Conservation (phyloP, 805 yeast species). For the Teunomyces cretensis region DNA sequence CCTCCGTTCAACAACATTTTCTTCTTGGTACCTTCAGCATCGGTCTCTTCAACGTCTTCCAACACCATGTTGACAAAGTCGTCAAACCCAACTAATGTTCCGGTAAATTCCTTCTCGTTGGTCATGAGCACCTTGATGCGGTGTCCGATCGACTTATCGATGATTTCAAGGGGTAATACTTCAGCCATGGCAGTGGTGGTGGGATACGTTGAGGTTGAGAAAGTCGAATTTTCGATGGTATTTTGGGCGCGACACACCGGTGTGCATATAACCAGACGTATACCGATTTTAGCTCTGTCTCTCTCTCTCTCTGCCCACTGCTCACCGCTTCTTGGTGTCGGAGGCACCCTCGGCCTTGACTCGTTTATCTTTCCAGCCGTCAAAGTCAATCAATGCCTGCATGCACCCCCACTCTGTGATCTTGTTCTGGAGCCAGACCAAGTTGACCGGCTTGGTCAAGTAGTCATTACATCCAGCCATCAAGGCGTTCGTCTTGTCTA, state of each 20-base stretch:
- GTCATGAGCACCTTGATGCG: slow-evolving; percentile 70
- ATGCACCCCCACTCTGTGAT: slow-evolving; percentile 98
- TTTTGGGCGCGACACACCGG: background rate
- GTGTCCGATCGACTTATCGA: slow-evolving; percentile 84
- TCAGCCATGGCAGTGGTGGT: background rate
- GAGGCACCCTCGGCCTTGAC: background rate
- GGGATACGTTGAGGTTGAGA: too few relatives aligned
- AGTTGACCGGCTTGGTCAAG: slow-evolving; percentile 91
- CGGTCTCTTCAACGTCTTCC: slow-evolving; percentile 70
- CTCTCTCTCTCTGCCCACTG: too few relatives aligned
- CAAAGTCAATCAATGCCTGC: slow-evolving; percentile 96
- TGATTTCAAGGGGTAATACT: slow-evolving; percentile 75
- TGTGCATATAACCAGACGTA: background rate
- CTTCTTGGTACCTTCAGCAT: slow-evolving; percentile 45
- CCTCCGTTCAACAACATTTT: slow-evolving; percentile 72
- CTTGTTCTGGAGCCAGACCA: slow-evolving; percentile 91
- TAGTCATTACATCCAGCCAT: slow-evolving; percentile 98
- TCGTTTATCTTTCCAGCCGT: slow-evolving; percentile 65
- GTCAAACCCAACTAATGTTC: slow-evolving; percentile 88
- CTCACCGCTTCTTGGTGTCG: too few relatives aligned
- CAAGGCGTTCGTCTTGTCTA: slow-evolving; percentile 85
- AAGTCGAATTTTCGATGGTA: too few relatives aligned
- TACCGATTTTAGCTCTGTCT: too few relatives aligned
- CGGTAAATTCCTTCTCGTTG: slow-evolving; percentile 74
- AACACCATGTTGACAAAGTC: slow-evolving; percentile 92